Base-by-base conservation (phyloP, 2,329 filamentous ascomycete genomes). In the Alternaria solani region DNA sequence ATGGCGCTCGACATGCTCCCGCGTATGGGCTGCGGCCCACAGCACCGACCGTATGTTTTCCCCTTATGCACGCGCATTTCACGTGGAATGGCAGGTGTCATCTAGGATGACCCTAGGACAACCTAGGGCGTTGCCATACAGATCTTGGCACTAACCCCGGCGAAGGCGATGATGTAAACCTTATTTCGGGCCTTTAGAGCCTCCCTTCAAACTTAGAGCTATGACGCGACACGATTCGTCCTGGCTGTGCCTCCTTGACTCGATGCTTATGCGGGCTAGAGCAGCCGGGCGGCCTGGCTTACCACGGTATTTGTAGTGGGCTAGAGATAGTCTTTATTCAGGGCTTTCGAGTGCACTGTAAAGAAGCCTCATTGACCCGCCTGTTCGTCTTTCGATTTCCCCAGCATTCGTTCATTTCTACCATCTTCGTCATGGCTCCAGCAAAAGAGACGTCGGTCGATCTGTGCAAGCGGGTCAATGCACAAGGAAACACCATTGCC, bases 391-490 rank as follows among this genome's bases (percentile, higher is more conserved):
- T 52, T 39, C 26, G 43, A 42, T 34, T 44, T 59, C 48, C 48
- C 51, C 46, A 56, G 39, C 51, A 55, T 39, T 52, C 52, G 43
- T 43, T 54, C 43, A 28, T 59, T 51, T 52, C 36, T 20, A 38
- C 20, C 34, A 51, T 49, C 26, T 57, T 59, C 55, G 64, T 20
- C 41, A 77, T 77, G 75, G 69, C 75, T 65, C 73, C 74, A 44
- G 51, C 67, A 57, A 76, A 78, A 62, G 79, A 81, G 61, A 77
- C 75, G 12, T 76, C 81, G 23, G 70, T 85, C 11, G 83, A 84
- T 60, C 79, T 88, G 43, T 89, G 87, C 75, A 83, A 81, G 63
- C 83, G 84, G 69, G 85, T 87, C 7, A 89, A 87, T 2, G 78
- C 83, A 51, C 81, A 87, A 26, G 83, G 75, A 44, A 77, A 77